A percentile compares a stretch with the other conserved stretches of the same genome.
phyloP scores from a whole-genome alignment of 164 flowering plant genomes.

The Hamamelis virginiana region DNA sequence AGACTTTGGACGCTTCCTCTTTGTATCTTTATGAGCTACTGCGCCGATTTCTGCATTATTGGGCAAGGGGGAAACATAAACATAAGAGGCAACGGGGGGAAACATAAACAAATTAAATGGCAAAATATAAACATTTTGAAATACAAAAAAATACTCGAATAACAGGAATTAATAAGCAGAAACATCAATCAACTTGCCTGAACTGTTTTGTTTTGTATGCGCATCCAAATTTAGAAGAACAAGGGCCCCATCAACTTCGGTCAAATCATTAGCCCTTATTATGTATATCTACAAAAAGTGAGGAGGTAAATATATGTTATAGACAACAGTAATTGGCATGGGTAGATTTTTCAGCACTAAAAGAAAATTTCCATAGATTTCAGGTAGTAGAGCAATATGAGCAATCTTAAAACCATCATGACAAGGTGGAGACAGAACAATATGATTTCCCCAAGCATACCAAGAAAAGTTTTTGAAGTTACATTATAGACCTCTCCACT shows the following conservation, averaged over 20 bases:
- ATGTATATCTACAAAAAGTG: slow-evolving; percentile 40
- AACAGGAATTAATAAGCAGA: slow-evolving; percentile 1
- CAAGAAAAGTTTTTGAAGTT: no score
- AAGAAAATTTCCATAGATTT: no score
- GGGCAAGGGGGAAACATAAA: no score
- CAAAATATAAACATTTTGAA: neutral
- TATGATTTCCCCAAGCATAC: no score
- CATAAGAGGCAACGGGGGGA: neutral
- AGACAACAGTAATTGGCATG: neutral
- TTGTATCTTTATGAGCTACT: neutral
- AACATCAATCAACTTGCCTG: slow-evolving; percentile 27
- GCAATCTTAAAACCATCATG: no score
- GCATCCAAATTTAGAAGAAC: slow-evolving; percentile 39
- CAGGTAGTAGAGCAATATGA: no score
- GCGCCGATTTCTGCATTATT: slow-evolving; percentile 5
- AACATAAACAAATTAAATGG: neutral
- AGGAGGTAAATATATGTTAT: neutral
- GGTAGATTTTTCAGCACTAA: no score
- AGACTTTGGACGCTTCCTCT: slow-evolving; percentile 26
- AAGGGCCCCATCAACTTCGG: slow-evolving; percentile 51
- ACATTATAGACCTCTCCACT: no score
- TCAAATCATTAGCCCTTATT: slow-evolving; percentile 33
- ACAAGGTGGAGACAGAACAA: no score
- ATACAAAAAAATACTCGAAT: neutral
- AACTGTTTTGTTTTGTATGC: slow-evolving; percentile 15